These are phyloP conservation scores for Seminavis robusta DNA, from an alignment of 108 stramenopile species.

Conservation along the genomic window DNA sequence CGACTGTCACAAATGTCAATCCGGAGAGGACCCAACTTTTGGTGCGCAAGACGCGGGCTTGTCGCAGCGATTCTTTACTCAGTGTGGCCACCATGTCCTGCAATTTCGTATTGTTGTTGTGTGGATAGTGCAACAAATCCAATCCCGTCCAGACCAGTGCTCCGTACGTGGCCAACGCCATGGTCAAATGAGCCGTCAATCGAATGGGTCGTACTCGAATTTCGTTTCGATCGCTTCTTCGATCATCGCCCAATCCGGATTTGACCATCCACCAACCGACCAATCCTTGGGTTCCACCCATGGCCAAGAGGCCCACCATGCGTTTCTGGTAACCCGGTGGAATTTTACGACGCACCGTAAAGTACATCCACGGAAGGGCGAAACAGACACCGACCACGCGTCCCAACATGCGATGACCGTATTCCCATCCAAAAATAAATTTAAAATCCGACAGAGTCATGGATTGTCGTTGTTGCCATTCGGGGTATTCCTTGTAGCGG, in stretches of 20 bases:
- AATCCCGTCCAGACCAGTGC: conserved; percentile 93
- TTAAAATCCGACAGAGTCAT: conserved; percentile 99
- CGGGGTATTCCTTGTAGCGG: conserved; percentile 95
- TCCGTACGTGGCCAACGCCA: conserved; percentile 94
- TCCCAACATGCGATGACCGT: conserved; percentile 98
- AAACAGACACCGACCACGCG: conserved; percentile 88
- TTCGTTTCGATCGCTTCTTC: conserved; percentile 75
- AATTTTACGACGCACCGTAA: conserved; percentile 67
- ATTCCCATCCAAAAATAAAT: conserved; percentile 98
- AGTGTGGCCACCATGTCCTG: conserved; percentile 33
- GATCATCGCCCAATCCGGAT: conserved; percentile 93
- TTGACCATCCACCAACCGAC: conserved; percentile 99
- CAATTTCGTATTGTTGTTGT: conserved; percentile 27
- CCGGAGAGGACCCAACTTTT: conserved; percentile 54
- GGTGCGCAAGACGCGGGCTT: conserved; percentile 51
- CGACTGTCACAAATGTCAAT: conserved; percentile 80
- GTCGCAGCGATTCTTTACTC: conserved; percentile 43
- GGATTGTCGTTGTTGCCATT: conserved; percentile 88
- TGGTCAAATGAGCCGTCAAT: conserved; percentile 92
- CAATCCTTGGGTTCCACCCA: conserved; percentile 97
- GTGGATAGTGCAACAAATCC: conserved; percentile 64
- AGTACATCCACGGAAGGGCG: conserved; percentile 85
- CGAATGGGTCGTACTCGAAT: conserved; percentile 96
- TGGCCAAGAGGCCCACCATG: conserved; percentile 80
- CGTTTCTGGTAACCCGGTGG: conserved; percentile 80